Base-by-base conservation (phyloP, 169 alveolate genomes). In the Cryptosporidium xiaoi region DNA sequence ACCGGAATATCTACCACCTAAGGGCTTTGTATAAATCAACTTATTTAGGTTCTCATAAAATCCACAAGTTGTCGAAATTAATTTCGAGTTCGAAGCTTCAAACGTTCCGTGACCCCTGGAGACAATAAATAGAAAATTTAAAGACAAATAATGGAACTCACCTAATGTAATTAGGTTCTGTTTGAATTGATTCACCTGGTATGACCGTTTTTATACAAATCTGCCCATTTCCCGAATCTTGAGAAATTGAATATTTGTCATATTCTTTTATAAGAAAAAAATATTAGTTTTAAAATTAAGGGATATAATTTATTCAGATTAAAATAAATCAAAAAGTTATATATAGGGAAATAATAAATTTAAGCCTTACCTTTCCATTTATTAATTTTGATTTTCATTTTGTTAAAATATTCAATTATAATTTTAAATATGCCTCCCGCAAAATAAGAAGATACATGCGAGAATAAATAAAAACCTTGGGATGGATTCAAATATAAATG, bases 1-100 rank as follows among this genome's bases (percentile, higher is more conserved):
- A 16, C 94, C 97, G 24, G 65, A 55, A 90, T 94, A 94, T 34
- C 90, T 90, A 24, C 97, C 97, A 71, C 90, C 90, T 60, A 94
- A 77, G 7, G 97, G 94, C 71, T 94, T 94, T n/a, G 94, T 96
- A 82, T 91, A 94, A 1, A 90, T 92, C 77, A 94, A 91, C 68
- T 94, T 93, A 51, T 94, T 93, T n/a, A 94, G 64, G 53, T 71
- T 66, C 55, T 77, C 87, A 20, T 24, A 36, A 40, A 56, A 60
- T 44, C 87, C 87, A 62, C 87, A 77, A 15, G 87, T 40, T 13
- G 77, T 62, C 1, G 87, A 77, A 44, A 77, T 60, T 7, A 77
- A 33, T 60, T 64, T 44, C 13, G 65, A 44, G 50, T 20, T 16
- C 20, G 18, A 24, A 66, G 44, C 71, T 77, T 77, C 87, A 44